A percentile compares a stretch with the other conserved stretches of the same genome.
Evolutionary conservation across 192 early-diverging fungal genomes (phyloP).

Genomic region (Coemansia sp.): DNA sequence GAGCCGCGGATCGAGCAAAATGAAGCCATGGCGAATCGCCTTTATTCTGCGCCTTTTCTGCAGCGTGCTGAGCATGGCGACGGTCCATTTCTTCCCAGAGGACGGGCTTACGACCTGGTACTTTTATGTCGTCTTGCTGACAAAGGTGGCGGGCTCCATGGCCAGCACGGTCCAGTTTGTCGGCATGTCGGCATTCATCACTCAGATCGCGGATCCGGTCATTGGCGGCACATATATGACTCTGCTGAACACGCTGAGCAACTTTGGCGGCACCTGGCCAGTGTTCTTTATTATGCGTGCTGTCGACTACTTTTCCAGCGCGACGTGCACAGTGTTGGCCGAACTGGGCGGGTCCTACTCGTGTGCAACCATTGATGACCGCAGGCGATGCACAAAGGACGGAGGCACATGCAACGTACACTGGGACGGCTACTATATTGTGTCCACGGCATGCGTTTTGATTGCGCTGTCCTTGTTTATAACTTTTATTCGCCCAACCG

Average conservation of each 20-base stretch:
- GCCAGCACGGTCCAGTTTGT: constrained; percentile 95
- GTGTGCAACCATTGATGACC: constrained; percentile 65
- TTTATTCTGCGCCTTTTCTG: constrained; percentile 82
- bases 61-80: constrained; percentile 77
- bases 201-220: constrained; percentile 90
- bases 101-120: constrained; percentile 62
- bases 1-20: constrained; percentile 80
- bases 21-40: constrained; percentile 89
- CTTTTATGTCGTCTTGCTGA: constrained; percentile 74
- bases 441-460: constrained; percentile 66
- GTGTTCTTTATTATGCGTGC: constrained; percentile 88
- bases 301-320: constrained; percentile 86
- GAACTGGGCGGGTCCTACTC: constrained; percentile 44
- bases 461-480: constrained; percentile 63
- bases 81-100: constrained; percentile 75
- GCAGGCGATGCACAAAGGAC: constrained; percentile 57
- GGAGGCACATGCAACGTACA: constrained; percentile 66
- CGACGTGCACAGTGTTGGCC: constrained; percentile 62
- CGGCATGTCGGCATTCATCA: constrained; percentile 90
- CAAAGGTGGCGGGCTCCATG: constrained; percentile 81
- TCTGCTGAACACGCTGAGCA: constrained; percentile 89
- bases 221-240: constrained; percentile 92
- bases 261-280: constrained; percentile 98
- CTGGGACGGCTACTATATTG: constrained; percentile 88
- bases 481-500: constrained; percentile 60